Evolutionary conservation across 2,329 filamentous ascomycete species (phyloP).

Genomic region (Chlorencoelia australis): DNA sequence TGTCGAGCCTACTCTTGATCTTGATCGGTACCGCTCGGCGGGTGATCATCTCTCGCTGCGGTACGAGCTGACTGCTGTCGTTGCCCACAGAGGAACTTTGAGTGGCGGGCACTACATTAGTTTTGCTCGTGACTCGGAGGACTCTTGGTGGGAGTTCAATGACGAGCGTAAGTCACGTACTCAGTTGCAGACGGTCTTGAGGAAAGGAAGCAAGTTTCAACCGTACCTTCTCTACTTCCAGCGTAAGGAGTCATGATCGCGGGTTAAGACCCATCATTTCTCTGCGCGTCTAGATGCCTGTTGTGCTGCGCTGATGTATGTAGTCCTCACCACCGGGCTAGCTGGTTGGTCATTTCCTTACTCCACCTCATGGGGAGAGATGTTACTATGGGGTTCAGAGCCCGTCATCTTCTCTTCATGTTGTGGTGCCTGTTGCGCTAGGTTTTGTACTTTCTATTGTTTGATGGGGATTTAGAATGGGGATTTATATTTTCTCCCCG

Average conservation of each 20-base stretch:
- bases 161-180: slow-evolving; percentile 17
- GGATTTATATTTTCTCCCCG: too few relatives aligned
- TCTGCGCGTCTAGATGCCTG: slow-evolving; percentile 1
- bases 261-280: too few relatives aligned
- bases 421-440: not conserved
- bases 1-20: slow-evolving; percentile 17
- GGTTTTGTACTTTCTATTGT: not conserved
- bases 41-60: slow-evolving; percentile 6
- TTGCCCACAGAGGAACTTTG: slow-evolving; percentile 21
- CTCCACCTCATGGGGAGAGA: too few relatives aligned
- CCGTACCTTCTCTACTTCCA: slow-evolving; percentile 7
- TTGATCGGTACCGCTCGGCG: slow-evolving; percentile 15
- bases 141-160: slow-evolving; percentile 17
- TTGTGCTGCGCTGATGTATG: too few relatives aligned
- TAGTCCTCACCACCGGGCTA: too few relatives aligned
- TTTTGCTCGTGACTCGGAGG: slow-evolving; percentile 14
- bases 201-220: not conserved
- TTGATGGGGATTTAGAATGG: too few relatives aligned
- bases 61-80: slow-evolving; percentile 25
- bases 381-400: too few relatives aligned
- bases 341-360: too few relatives aligned
- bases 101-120: slow-evolving; percentile 20
- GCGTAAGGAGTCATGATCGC: slow-evolving; percentile 4
- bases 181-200: slow-evolving; percentile 10
- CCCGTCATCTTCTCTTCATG: too few relatives aligned